phyloP scores from a whole-genome alignment of 257 asterid species.

The Eustoma russellianum region DNA sequence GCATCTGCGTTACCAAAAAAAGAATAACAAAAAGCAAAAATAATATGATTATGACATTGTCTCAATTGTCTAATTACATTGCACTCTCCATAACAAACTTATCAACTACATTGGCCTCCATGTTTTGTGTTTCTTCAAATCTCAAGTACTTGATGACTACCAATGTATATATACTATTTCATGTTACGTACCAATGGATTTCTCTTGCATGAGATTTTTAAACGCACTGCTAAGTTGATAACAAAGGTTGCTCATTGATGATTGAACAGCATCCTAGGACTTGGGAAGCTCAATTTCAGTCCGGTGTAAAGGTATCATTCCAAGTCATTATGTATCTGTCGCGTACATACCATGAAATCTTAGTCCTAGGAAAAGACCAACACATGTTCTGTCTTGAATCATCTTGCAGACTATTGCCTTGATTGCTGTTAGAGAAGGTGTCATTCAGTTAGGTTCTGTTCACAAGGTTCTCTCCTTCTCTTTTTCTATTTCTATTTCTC shows the following conservation, averaged over 20 bases:
- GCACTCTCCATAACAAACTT: no score
- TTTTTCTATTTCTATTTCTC: not conserved
- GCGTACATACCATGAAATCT: not conserved
- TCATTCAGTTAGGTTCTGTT: constrained; percentile 82
- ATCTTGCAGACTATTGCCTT: constrained; percentile 76
- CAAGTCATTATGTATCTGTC: no score
- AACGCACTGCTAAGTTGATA: not conserved
- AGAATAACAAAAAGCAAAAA: no score
- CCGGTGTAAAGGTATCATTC: constrained; percentile 73
- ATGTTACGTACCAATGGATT: not conserved
- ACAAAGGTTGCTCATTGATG: not conserved
- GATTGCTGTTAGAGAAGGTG: constrained; percentile 99
- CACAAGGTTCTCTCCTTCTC: constrained; percentile 50
- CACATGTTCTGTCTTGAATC: not conserved
- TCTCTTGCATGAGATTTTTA: no score
- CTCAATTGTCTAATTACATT: no score
- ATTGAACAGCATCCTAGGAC: constrained; percentile 82
- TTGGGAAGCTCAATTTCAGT: constrained; percentile 98
- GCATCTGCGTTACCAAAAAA: no score
- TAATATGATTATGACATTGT: no score
- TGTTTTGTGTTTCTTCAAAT: no score
- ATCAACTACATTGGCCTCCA: no score
- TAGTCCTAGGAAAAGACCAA: not conserved
- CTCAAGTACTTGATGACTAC: no score
- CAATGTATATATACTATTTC: not conserved